phyloP scores from a whole-genome alignment of 164 flowering plant species.

The Saururus chinensis region DNA sequence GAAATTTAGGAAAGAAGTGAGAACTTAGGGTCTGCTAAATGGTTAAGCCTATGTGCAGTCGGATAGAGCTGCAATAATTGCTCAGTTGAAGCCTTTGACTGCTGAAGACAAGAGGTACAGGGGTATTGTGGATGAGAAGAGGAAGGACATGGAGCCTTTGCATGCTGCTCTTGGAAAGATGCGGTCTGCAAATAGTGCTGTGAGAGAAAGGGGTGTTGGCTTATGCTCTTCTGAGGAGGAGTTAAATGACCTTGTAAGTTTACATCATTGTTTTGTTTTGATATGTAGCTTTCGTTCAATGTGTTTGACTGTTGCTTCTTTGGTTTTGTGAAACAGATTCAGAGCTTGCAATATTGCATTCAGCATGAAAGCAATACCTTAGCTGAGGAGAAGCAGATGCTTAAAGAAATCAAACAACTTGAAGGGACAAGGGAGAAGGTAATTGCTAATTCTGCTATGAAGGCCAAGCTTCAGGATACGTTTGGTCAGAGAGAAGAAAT shows the following conservation, averaged over 20 bases:
- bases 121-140: constrained; percentile 44
- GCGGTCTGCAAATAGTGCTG: constrained; percentile 36
- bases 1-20: not conserved
- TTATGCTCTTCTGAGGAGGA: constrained; percentile 89
- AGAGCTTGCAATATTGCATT: constrained; percentile 62
- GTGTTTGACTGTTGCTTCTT: not conserved
- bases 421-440: constrained; percentile 89
- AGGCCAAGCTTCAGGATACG: constrained; percentile 70
- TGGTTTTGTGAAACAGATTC: constrained; percentile 39
- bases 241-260: constrained; percentile 67
- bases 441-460: constrained; percentile 63
- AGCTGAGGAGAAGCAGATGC: constrained; percentile 80
- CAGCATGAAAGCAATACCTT: constrained; percentile 93
- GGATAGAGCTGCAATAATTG: constrained; percentile 37
- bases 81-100: constrained; percentile 38
- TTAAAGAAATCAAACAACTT: constrained; percentile 77
- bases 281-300: not conserved
- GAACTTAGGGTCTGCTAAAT: not conserved
- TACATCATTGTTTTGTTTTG: not conserved
- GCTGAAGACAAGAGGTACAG: constrained; percentile 41
- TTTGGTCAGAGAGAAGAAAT: constrained; percentile 65
- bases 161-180: constrained; percentile 71
- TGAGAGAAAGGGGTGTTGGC: constrained; percentile 41
- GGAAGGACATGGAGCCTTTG: constrained; percentile 71
- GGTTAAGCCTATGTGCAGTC: constrained; percentile 26